phyloP scores from a whole-genome alignment of 2,329 filamentous ascomycete genomes.

The Fusarium lateritium region DNA sequence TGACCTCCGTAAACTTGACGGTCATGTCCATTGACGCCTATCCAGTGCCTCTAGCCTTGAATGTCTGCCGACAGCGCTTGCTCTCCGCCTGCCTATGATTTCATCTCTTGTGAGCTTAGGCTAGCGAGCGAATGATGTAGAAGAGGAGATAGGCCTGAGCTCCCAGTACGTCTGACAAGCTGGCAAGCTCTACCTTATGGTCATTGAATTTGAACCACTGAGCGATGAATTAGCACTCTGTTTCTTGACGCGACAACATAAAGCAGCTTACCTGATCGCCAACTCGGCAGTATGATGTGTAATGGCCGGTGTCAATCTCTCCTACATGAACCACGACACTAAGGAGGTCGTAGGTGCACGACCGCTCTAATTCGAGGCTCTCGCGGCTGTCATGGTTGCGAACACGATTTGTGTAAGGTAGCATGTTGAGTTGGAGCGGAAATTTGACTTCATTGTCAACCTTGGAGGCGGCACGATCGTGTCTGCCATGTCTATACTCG shows the following conservation, averaged over 20 bases:
- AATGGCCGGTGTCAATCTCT: conserved; percentile 93
- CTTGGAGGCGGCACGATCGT: conserved; percentile 82
- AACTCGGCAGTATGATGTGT: conserved; percentile 89
- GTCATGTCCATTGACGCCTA: conserved; percentile 31
- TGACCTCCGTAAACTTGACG: conserved; percentile 9
- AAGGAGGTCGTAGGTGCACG: conserved; percentile 87
- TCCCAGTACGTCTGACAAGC: conserved; percentile 85
- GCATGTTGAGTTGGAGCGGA: conserved; percentile 88
- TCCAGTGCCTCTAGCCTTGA: background rate
- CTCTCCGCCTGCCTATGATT: background rate
- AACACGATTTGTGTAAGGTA: conserved; percentile 85
- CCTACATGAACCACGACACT: conserved; percentile 95
- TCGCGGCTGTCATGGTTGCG: conserved; percentile 65
- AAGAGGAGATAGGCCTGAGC: conserved; percentile 93
- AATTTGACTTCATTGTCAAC: conserved; percentile 90
- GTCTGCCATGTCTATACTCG: conserved; percentile 77
- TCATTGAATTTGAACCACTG: conserved; percentile 98
- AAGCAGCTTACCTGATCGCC: conserved; percentile 71
- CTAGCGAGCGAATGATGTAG: conserved; percentile 79
- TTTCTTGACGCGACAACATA: background rate
- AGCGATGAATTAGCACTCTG: conserved; percentile 30
- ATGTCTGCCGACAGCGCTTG: background rate
- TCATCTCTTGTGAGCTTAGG: conserved; percentile 52
- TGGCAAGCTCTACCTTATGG: conserved; percentile 88
- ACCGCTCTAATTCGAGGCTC: conserved; percentile 71